Evolutionary conservation across 2,329 filamentous ascomycete species (phyloP), one percentile per base, ranked within the genome.

Genomic region (Aspergillus quadrilineatus): DNA sequence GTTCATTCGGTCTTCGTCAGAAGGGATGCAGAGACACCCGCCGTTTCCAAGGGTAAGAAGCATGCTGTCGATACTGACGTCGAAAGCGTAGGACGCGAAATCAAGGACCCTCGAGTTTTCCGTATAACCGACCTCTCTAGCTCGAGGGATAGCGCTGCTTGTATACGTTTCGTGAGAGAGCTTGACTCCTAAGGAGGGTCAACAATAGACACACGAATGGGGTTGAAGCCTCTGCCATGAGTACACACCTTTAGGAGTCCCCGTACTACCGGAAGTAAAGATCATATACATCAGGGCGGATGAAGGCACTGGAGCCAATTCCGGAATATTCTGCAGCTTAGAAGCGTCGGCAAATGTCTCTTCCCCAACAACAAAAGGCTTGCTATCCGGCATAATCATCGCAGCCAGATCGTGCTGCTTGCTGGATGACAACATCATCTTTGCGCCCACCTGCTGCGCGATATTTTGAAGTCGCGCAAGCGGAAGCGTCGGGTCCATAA

Each of bases 101-200:
- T 84, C 81, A n/a, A 86, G 80, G 10, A 88, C 83, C 2, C 87
- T 77, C 4, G 84, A 86, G 0, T 78, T 69, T 0, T 75, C 69
- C 5, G 77, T 77, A 54, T 74, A 82, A 1, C 77, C 76, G 6
- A 86, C 73, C 0, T 81, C 78, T 0, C 75, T 69, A 0, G 79
- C 82, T 57, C 85, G 82, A 0, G 79, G 77, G 9, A 79, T 67
- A 22, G 84, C 80, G 4, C 80, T 79, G 0, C 84, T 84, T 0
- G 83, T 82, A 4, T 87, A 78, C 0, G 85, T 81, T 0, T 73
- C 71, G 58, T 89, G 87, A 1, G 81, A 83, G 51, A 87, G 84
- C 36, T 85, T 81, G 15, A 87, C 81, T 2, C 85, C 86, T 43
- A 43, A 3, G 10, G 17, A 43, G 7, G 8, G 15, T 22, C 12